Evolutionary conservation across 192 early-diverging fungal species (phyloP).

Genomic region (Gryganskiella cystojenkinii): DNA sequence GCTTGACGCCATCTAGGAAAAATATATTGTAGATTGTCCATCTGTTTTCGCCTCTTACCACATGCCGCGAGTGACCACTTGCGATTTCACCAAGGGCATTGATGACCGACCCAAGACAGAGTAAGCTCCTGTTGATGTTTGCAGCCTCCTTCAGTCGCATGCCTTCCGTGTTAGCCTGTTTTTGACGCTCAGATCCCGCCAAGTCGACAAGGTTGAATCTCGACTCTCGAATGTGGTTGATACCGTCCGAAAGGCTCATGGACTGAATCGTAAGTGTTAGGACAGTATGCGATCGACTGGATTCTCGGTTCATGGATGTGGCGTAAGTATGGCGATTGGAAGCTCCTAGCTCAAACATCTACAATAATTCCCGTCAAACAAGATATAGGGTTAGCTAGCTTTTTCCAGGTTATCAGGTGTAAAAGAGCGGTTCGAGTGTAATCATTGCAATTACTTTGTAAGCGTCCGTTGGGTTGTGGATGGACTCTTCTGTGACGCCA

Average conservation of each 20-base stretch:
- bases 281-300: constrained; percentile 85
- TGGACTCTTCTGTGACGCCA: constrained; percentile 71
- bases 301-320: constrained; percentile 87
- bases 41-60: constrained; percentile 27
- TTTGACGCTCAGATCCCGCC: constrained; percentile 80
- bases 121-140: constrained; percentile 86
- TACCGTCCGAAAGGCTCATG: constrained; percentile 58
- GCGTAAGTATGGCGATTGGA: constrained; percentile 76
- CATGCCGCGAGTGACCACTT: constrained; percentile 68
- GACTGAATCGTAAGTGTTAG: constrained; percentile 82
- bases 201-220: constrained; percentile 84
- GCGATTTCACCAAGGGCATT: constrained; percentile 78
- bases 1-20: background rate
- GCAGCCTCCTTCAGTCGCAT: constrained; percentile 80
- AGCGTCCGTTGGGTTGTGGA: constrained; percentile 68
- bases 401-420: too few species aligned
- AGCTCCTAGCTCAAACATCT: constrained; percentile 70
- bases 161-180: constrained; percentile 70
- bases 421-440: too few species aligned
- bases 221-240: constrained; percentile 70
- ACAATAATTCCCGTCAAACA: too few species aligned
- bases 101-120: constrained; percentile 85
- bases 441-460: too few species aligned
- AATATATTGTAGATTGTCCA: background rate
- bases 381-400: too few species aligned